Evolutionary conservation across 2,329 filamentous ascomycete species (phyloP), one percentile per base, ranked within the genome.

Genomic region (Paecilomyces formosus): DNA sequence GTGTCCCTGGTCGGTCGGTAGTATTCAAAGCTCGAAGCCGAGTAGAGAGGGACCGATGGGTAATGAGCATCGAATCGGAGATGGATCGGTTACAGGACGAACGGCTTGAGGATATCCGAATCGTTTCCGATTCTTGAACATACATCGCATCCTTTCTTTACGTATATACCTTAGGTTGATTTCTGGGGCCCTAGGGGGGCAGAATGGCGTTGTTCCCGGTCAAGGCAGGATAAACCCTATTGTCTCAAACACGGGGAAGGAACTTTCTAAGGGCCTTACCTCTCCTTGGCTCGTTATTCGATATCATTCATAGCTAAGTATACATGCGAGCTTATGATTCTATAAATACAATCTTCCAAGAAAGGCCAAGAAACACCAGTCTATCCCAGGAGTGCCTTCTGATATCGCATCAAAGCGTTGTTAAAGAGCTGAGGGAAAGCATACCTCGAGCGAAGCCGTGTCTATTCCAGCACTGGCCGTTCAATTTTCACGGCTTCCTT

Each of bases 21-120:
- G 85, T 88, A 12, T 88, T 88, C 67, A 85, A 85, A 66, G 81
- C 85, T 35, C 78, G 85, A 56, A 86, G 82, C 69, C 76, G 86
- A 9, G 80, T 85, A 0, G 86, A 88, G 70, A 79, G 85, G 60
- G 86, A 88, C 71, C 81, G 85, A 64, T 88, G 86, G 86, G 86
- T 88, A 24, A 71, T 88, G 68, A 84, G 80, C 35, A 83, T 88
- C 59, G 81, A 81, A 56, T 83, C 83, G 61, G 86, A 88, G 74
- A 88, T 88, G 68, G 85, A 88, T 73, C 74, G 83, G 55, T 67
- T 85, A 59, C 78, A 79, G 53, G 71, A 77, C 57, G 69, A 71
- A 57, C 68, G 63, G 57, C 74, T 70, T 13, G 79, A 81, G 61
- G 82, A 85, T 64, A 75, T 82, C 53, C 74, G 80, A 54, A 70